A percentile compares a stretch with the other conserved stretches of the same genome.
These are phyloP conservation scores for Hura crepitans DNA, from an alignment of 441 rosid species.

Conservation along the genomic window DNA sequence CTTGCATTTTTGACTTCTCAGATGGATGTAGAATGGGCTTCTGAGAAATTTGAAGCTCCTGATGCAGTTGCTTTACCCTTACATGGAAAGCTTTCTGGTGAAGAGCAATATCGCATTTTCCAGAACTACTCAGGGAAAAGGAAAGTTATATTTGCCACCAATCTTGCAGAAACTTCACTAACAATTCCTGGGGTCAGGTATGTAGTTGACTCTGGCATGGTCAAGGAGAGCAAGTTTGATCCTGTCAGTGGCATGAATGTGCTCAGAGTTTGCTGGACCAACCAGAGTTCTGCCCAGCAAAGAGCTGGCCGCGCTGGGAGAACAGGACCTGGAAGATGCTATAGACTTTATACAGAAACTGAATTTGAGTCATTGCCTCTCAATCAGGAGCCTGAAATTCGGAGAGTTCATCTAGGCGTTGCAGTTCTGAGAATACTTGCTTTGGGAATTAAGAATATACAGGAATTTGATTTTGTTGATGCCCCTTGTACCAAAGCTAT, in stretches of 20 bases:
- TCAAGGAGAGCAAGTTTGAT: constrained; percentile 72
- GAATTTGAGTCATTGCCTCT: constrained; percentile 54
- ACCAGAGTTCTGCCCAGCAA: constrained; percentile 87
- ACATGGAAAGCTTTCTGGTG: constrained; percentile 76
- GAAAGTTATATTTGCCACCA: constrained; percentile 81
- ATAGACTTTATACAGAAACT: constrained; percentile 53
- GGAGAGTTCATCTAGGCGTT: constrained; percentile 85
- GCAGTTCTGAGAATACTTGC: constrained; percentile 85
- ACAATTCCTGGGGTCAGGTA: constrained; percentile 88
- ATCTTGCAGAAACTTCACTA: constrained; percentile 86
- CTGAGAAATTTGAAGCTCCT: constrained; percentile 58
- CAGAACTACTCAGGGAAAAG: constrained; percentile 56
- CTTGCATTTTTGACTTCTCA: constrained; percentile 92
- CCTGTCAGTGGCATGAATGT: constrained; percentile 72
- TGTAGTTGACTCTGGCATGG: constrained; percentile 81
- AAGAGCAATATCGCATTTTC: constrained; percentile 66
- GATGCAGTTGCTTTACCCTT: constrained; percentile 64
- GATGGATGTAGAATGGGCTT: constrained; percentile 91
- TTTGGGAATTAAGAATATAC: constrained; percentile 50
- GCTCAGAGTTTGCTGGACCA: constrained; percentile 59
- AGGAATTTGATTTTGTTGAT: constrained; percentile 75
- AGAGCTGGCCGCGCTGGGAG: constrained; percentile 99
- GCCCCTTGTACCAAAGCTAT: constrained; percentile 69
- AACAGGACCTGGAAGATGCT: constrained; percentile 81
- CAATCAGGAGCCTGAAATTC: constrained; percentile 80